phyloP scores from a whole-genome alignment of 129 eudicot species.

The Tanacetum coccineum region DNA sequence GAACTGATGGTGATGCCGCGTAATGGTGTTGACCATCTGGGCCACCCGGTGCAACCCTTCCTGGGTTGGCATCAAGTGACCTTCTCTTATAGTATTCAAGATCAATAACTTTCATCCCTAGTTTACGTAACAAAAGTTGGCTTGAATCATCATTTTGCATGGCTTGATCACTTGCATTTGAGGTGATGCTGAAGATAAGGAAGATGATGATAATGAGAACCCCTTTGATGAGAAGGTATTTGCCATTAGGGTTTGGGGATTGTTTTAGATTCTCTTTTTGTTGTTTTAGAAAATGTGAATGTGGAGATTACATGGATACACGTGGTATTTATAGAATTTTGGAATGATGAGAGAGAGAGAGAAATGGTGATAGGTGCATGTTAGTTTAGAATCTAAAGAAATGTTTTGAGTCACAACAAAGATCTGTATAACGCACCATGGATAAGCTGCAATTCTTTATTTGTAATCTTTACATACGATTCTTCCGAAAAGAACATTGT shows the following conservation, averaged over 20 bases:
- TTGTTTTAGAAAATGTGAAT: slow-evolving; percentile 1
- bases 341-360: neutral
- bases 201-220: slow-evolving; percentile 19
- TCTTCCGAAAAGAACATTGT: slow-evolving; percentile 12
- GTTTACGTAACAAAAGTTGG: slow-evolving; percentile 31
- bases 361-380: slow-evolving; percentile 7
- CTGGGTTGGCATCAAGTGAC: slow-evolving; percentile 24
- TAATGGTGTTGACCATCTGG: slow-evolving; percentile 31
- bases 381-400: slow-evolving; percentile 16
- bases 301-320: slow-evolving; percentile 25
- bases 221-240: slow-evolving; percentile 18
- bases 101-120: slow-evolving; percentile 29
- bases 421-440: slow-evolving; percentile 10
- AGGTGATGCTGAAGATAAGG: too few relatives aligned
- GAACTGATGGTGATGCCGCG: slow-evolving; percentile 8
- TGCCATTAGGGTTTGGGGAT: slow-evolving; percentile 15
- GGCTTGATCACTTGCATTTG: slow-evolving; percentile 16
- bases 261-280: slow-evolving; percentile 8
- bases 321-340: slow-evolving; percentile 25
- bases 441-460: slow-evolving; percentile 16
- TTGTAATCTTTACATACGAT: slow-evolving; percentile 12
- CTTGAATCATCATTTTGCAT: slow-evolving; percentile 16
- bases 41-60: slow-evolving; percentile 34
- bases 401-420: slow-evolving; percentile 6
- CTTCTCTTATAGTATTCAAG: slow-evolving; percentile 36